A percentile compares a stretch with the other conserved stretches of the same genome.
Conservation (phyloP, 1,139 yeast genomes). For the Pichia sp. region DNA sequence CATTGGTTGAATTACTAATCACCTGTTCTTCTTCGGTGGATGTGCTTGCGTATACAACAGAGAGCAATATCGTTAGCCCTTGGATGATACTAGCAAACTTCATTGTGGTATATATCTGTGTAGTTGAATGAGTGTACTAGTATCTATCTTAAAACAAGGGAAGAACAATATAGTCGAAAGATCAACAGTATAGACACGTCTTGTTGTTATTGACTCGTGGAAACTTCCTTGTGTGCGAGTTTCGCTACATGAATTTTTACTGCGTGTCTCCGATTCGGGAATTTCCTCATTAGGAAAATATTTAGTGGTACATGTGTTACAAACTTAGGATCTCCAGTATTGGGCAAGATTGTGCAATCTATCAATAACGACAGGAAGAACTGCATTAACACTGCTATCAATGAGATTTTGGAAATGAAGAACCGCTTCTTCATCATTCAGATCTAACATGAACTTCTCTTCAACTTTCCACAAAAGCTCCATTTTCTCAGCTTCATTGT, state of each 20-base stretch:
- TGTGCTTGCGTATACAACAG: neutral
- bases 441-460: constrained; percentile 89
- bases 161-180: no score
- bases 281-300: no score
- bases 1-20: neutral
- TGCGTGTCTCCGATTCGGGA: no score
- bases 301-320: no score
- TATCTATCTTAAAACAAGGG: no score
- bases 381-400: constrained; percentile 91
- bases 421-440: constrained; percentile 95
- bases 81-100: neutral
- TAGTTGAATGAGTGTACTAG: no score
- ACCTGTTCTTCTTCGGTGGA: neutral
- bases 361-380: constrained; percentile 93
- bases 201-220: no score
- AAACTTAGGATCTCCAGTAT: constrained; percentile 94
- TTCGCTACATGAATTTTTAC: no score
- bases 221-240: no score
- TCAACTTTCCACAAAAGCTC: constrained; percentile 66
- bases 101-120: neutral
- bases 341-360: constrained; percentile 94
- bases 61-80: neutral
- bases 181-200: no score
- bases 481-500: constrained; percentile 34
- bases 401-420: constrained; percentile 91